Conservation (phyloP, 192 early-diverging fungal genomes). For the Coemansia sp. region DNA sequence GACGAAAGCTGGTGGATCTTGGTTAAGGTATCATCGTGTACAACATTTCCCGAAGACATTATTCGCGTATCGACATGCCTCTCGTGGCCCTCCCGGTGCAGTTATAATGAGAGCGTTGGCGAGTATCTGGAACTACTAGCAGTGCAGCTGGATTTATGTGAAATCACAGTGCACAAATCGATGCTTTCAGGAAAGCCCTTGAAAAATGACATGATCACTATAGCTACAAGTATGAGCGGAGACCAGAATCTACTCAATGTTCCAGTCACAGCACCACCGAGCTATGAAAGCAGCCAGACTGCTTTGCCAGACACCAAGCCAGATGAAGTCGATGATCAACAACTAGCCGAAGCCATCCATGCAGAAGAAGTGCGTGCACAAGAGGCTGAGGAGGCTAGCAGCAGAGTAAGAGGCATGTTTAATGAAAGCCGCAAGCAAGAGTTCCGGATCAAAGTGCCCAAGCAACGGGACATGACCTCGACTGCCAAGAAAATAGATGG, state of each 20-base stretch:
- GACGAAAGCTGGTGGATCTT: constrained; percentile 37
- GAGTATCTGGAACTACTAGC: constrained; percentile 10
- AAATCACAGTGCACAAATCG: constrained; percentile 29
- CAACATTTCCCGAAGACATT: constrained; percentile 20
- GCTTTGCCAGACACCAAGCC: neutral
- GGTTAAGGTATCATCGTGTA: constrained; percentile 28
- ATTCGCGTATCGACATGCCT: constrained; percentile 19
- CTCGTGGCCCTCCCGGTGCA: constrained; percentile 24
- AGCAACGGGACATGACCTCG: constrained; percentile 2
- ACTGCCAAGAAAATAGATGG: constrained; percentile 3
- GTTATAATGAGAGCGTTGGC: constrained; percentile 7
- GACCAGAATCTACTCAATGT: neutral
- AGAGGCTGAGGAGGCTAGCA: neutral
- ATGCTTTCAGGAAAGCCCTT: constrained; percentile 17
- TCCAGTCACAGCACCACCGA: neutral
- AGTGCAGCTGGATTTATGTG: constrained; percentile 32
- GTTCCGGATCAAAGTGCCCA: constrained; percentile 21
- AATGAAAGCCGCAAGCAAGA: constrained; percentile 19
- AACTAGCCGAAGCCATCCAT: neutral
- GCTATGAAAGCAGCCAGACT: constrained; percentile 6
- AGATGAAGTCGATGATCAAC: no score
- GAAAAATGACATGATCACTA: constrained; percentile 10
- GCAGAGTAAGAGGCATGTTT: constrained; percentile 20
- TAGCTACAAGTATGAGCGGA: constrained; percentile 16
- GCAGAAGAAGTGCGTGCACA: neutral